Evolutionary conservation across 116 monocot genomes (phyloP), one percentile per base, ranked within the genome.

Genomic region (Thalassia testudinum): DNA sequence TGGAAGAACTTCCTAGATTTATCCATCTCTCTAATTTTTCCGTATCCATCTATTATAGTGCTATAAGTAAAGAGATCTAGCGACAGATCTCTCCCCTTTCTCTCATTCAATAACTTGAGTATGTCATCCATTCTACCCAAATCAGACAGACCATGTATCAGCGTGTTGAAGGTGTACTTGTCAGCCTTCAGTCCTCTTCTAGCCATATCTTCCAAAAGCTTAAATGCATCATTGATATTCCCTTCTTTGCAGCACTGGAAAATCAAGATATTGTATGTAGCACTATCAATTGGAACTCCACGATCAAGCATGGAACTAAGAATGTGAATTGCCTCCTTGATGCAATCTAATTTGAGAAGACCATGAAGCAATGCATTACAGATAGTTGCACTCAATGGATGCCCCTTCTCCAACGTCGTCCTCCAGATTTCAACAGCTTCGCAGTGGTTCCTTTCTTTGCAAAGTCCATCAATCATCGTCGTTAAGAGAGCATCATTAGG

Each of bases 351-450:
- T 30, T 65, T 60, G 71, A 80, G 83, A 43, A 92, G 77, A 21
- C 80, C 79, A 68, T 78, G 67, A 65, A 83, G 77, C 43, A 92
- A 63, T 26, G 83, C 80, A 71, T 92, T 92, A 14, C 69, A 83
- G 49, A 78, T 74, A 8, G 72, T 43, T 20, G 49, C 58, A 52
- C 54, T 80, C 37, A 77, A 72, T 42, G 43, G 49, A 55, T 80
- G 70, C 23, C 83, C 79, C 59, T 83, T 87, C 27, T 75, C 68
- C 50, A 70, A 20, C 54, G 80, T 59, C 61, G 56, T 64, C 11
- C 14, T 52, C 86, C 87, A 92, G 54, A 92, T 50, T 37, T 42
- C 74, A 17, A 70, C 52, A 1, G 80, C 92, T 58, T 77, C 72
- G 17, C 56, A 23, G 65, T 65, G 68, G 62, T 68, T 80, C 43